These are phyloP conservation scores for Sarcomyxa edulis DNA, from an alignment of 768 basidiomycete genomes.

Conservation along the genomic window DNA sequence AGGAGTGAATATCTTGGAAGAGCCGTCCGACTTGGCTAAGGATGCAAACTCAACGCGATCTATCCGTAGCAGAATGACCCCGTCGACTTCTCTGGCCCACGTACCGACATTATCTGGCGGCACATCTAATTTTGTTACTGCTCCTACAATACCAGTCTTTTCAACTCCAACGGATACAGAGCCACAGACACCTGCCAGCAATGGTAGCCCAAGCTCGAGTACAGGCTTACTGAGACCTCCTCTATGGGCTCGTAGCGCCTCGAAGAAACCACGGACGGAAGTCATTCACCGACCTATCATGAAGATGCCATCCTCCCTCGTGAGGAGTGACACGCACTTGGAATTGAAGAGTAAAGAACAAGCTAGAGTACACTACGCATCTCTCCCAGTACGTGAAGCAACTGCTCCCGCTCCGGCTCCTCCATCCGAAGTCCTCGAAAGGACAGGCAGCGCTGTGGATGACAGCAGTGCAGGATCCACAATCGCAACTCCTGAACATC, in stretches of 20 bases:
- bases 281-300: conserved; percentile 14
- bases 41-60: conserved; percentile 7
- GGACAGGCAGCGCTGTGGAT: conserved; percentile 49
- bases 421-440: conserved; percentile 61
- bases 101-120: too few species aligned
- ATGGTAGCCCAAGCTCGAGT: conserved; percentile 10
- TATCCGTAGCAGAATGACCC: background rate
- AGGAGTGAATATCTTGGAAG: conserved; percentile 56
- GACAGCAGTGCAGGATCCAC: conserved; percentile 65
- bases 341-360: too few species aligned
- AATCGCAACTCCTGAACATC: conserved; percentile 13
- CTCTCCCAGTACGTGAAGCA: conserved; percentile 2
- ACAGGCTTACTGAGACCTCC: conserved; percentile 12
- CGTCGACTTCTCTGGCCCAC: too few species aligned
- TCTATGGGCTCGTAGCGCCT: background rate
- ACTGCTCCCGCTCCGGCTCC: conserved; percentile 36
- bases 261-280: conserved; percentile 13
- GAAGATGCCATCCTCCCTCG: conserved; percentile 9
- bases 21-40: conserved; percentile 14
- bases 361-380: too few species aligned
- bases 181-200: conserved; percentile 1
- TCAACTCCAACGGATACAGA: background rate
- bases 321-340: conserved; percentile 1
- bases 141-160: conserved; percentile 6
- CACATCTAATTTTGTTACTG: conserved; percentile 22